Conservation (phyloP, 192 early-diverging fungal species). For the Backusella morwellensis region DNA sequence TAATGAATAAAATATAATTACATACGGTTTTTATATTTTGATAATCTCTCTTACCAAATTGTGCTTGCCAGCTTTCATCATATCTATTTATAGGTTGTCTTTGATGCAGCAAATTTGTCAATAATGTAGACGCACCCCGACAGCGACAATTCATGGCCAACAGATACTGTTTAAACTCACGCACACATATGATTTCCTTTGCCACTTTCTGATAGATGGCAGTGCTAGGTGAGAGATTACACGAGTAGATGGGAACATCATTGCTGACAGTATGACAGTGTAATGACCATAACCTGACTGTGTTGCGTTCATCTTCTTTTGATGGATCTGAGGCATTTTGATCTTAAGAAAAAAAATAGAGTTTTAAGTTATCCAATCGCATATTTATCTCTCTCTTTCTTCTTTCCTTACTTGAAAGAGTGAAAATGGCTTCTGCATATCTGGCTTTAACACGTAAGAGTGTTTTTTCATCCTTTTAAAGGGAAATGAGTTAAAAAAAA, state of each 20-base stretch:
- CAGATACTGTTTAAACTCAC: conserved; percentile 46
- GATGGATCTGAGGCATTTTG: conserved; percentile 43
- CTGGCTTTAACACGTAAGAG: conserved; percentile 26
- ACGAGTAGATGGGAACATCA: conserved; percentile 54
- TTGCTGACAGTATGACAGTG: conserved; percentile 49
- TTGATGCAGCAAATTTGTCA: conserved; percentile 61
- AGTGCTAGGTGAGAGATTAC: conserved; percentile 60
- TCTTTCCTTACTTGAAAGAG: conserved; percentile 35
- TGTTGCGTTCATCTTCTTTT: conserved; percentile 66
- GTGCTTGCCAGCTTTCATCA: conserved; percentile 59
- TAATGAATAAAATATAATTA: neutral
- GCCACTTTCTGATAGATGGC: conserved; percentile 56
- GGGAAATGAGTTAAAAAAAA: neutral
- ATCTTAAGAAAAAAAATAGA: conserved; percentile 23
- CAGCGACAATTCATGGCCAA: conserved; percentile 55
- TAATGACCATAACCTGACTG: conserved; percentile 63
- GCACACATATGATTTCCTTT: conserved; percentile 43
- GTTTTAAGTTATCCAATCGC: neutral
- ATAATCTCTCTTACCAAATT: conserved; percentile 42
- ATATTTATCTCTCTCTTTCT: neutral
- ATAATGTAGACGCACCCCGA: conserved; percentile 53
- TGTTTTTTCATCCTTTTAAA: neutral
- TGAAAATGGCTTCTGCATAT: conserved; percentile 43
- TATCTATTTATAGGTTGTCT: conserved; percentile 49
- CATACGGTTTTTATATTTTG: neutral